Conservation (phyloP, 1,284 basidiomycete genomes). For the Microbotryum saponariae region DNA sequence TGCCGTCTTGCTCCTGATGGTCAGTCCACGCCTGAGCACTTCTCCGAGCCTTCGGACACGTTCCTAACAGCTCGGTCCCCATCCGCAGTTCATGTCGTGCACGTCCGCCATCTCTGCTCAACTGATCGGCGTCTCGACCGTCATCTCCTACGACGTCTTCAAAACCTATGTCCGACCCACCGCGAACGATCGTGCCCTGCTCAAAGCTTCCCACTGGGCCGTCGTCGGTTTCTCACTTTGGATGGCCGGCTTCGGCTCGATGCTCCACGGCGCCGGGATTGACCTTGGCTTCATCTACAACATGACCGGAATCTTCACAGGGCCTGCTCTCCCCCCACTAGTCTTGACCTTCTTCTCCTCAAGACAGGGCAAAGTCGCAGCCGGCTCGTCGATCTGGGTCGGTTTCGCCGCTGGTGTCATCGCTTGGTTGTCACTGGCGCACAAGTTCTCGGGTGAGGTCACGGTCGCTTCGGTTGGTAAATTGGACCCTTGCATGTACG, state of each 20-base stretch:
- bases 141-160: slow-evolving; percentile 53
- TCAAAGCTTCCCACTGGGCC: slow-evolving; percentile 33
- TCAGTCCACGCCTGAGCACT: slow-evolving; percentile 37
- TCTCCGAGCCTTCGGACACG: no score
- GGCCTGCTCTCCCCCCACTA: slow-evolving; percentile 25
- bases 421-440: slow-evolving; percentile 37
- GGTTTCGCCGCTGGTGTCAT: slow-evolving; percentile 35
- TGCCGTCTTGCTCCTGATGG: slow-evolving; percentile 48
- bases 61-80: no score
- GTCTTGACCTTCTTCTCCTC: slow-evolving; percentile 36
- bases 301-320: slow-evolving; percentile 24
- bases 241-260: slow-evolving; percentile 36
- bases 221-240: slow-evolving; percentile 37
- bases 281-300: slow-evolving; percentile 35
- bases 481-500: slow-evolving; percentile 33
- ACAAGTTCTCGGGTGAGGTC: slow-evolving; percentile 31
- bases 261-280: slow-evolving; percentile 36
- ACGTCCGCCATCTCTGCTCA: slow-evolving; percentile 53
- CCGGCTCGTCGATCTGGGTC: slow-evolving; percentile 37
- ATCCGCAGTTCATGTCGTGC: slow-evolving; percentile 36
- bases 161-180: slow-evolving; percentile 51
- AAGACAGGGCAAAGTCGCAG: slow-evolving; percentile 32
- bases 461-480: slow-evolving; percentile 27
- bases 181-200: slow-evolving; percentile 30
- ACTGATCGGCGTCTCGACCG: slow-evolving; percentile 64